Percentiles rank a stretch among this genome's conserved stretches.
Evolutionary conservation across 23 red algal genomes (phyloP).

Genomic region (Gracilariopsis chorda): DNA sequence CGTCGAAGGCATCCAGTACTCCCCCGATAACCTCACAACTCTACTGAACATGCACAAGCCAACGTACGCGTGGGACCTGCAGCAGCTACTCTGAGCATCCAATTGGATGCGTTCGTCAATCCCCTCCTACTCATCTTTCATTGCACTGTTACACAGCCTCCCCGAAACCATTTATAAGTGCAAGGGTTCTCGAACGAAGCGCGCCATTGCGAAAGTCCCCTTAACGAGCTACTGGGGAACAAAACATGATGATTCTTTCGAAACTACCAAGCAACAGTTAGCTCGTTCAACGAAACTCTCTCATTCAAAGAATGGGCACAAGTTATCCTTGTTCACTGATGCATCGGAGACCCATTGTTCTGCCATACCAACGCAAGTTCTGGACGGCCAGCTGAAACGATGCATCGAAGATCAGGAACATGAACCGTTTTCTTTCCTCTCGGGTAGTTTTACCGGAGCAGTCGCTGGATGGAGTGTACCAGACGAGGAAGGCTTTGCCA

Average conservation of each 20-base stretch:
- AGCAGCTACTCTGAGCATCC: conserved; percentile 13
- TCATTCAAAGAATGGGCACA: background rate
- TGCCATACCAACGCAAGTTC: conserved; percentile 4
- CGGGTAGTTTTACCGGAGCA: background rate
- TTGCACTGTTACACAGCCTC: background rate
- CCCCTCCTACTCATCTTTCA: background rate
- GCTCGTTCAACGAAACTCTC: background rate
- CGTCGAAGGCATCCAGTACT: background rate
- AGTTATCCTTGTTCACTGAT: conserved; percentile 18
- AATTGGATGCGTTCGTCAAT: conserved; percentile 31
- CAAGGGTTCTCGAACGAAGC: background rate
- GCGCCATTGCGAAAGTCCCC: background rate
- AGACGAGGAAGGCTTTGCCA: conserved; percentile 2
- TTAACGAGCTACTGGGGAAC: background rate
- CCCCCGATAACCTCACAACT: background rate
- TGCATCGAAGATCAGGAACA: conserved; percentile 1
- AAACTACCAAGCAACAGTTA: background rate
- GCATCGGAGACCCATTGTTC: conserved; percentile 31
- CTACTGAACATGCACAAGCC: background rate
- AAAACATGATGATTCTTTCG: background rate
- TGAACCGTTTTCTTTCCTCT: conserved; percentile 18
- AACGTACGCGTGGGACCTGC: background rate
- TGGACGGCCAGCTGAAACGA: background rate
- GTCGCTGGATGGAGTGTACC: background rate
- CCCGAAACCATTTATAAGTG: background rate